A percentile compares a stretch with the other conserved stretches of the same genome.
These are phyloP conservation scores for Aegilops bicornis DNA, from an alignment of 176 grass and related monocot genomes.

Conservation along the genomic window DNA sequence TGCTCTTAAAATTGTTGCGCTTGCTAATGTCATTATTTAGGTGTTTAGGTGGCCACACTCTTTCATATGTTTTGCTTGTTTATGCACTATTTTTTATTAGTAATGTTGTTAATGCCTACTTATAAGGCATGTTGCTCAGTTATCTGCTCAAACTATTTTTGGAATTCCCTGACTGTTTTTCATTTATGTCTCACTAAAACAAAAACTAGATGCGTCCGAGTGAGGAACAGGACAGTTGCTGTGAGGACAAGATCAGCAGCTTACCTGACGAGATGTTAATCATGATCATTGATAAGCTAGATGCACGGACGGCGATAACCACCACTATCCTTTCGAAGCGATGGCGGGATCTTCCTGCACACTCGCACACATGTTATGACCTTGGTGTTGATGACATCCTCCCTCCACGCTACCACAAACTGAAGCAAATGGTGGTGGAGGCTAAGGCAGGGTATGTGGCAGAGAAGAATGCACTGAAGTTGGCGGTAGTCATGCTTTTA, in stretches of 20 bases:
- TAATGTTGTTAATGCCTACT: too few species aligned
- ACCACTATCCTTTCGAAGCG: slow-evolving; percentile 8
- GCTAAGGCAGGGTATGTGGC: background rate
- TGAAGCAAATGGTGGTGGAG: slow-evolving; percentile 7
- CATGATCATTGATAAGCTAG: slow-evolving; percentile 15
- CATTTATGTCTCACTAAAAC: background rate
- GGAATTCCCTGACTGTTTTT: background rate
- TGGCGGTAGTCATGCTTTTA: background rate
- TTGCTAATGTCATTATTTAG: background rate
- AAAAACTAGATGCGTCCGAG: background rate
- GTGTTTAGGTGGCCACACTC: too few species aligned
- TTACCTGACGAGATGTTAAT: slow-evolving; percentile 14
- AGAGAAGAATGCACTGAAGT: background rate
- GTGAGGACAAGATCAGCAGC: slow-evolving; percentile 17
- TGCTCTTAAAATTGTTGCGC: background rate
- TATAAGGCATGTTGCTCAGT: too few species aligned
- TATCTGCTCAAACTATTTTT: background rate
- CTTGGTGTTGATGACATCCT: slow-evolving; percentile 18
- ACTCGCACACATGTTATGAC: background rate
- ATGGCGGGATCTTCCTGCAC: slow-evolving; percentile 27
- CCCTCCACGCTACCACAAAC: slow-evolving; percentile 3
- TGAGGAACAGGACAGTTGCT: background rate
- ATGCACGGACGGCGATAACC: background rate
- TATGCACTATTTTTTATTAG: too few species aligned
- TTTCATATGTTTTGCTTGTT: too few species aligned